phyloP scores from a whole-genome alignment of 2,329 filamentous ascomycete species.

The Periglandula ipomoeae region DNA sequence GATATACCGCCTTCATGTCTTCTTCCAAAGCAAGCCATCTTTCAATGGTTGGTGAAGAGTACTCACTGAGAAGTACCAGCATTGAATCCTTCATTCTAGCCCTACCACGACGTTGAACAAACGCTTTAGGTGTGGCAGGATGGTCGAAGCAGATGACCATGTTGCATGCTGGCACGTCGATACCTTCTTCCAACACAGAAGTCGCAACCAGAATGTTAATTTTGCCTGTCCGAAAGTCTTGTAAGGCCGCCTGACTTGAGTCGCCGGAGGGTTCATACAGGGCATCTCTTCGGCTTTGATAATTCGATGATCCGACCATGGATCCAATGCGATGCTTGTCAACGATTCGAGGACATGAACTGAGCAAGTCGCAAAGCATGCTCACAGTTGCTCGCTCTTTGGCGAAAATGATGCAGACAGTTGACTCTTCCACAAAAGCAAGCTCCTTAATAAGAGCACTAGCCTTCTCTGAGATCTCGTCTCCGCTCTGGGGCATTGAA shows the following conservation, averaged over 20 bases:
- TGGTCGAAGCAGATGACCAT: constrained; percentile 49
- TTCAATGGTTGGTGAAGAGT: constrained; percentile 16
- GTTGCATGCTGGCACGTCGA: constrained; percentile 57
- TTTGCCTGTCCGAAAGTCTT: constrained; percentile 43
- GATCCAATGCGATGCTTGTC: constrained; percentile 39
- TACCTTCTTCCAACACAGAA: constrained; percentile 57
- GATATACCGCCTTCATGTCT: constrained; percentile 62
- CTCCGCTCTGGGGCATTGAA: constrained; percentile 7
- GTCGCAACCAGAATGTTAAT: constrained; percentile 54
- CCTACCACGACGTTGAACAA: constrained; percentile 48
- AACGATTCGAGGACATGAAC: constrained; percentile 37
- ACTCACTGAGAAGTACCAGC: constrained; percentile 37
- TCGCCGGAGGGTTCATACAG: constrained; percentile 28
- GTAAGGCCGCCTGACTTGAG: constrained; percentile 23
- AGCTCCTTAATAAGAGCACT: constrained; percentile 43
- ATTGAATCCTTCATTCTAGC: constrained; percentile 41
- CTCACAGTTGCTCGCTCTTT: constrained; percentile 51
- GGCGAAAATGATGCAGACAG: constrained; percentile 59
- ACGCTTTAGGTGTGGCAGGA: constrained; percentile 42
- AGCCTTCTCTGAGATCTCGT: constrained; percentile 48
- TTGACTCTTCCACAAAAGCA: constrained; percentile 28
- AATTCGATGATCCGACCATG: constrained; percentile 45
- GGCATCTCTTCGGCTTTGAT: constrained; percentile 25
- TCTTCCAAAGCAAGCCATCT: constrained; percentile 61
- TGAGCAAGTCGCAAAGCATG: constrained; percentile 50